Evolutionary conservation across 176 grass and related monocot genomes (phyloP).

Genomic region (Oryza australiensis): DNA sequence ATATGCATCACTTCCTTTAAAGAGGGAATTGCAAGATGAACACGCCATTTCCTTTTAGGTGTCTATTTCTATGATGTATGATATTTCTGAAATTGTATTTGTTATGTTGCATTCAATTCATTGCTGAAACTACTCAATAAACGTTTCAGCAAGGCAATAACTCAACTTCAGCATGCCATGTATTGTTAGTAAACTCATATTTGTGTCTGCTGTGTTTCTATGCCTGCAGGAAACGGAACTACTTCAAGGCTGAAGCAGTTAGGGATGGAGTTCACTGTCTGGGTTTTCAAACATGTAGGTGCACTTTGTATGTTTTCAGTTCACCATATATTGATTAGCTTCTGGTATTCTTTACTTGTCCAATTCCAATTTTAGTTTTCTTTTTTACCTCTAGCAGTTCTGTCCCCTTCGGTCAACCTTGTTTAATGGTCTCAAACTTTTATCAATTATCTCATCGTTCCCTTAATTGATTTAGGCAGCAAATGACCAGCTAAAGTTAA

Average conservation of each 20-base stretch:
- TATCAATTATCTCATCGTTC: constrained; percentile 13
- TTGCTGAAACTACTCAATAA: not conserved
- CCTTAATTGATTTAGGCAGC: constrained; percentile 57
- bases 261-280: constrained; percentile 97
- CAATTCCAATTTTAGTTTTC: constrained; percentile 12
- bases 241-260: constrained; percentile 91
- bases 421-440: constrained; percentile 4
- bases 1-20: not conserved
- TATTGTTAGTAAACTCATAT: not conserved
- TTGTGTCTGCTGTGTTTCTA: constrained; percentile 35
- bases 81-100: not conserved
- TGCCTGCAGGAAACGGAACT: constrained; percentile 67
- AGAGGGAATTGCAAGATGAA: too few species aligned
- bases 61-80: too few species aligned
- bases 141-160: constrained; percentile 5
- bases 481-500: constrained; percentile 81
- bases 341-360: not conserved
- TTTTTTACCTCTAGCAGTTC: not conserved
- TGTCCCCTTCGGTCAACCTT: not conserved
- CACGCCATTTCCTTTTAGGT: too few species aligned
- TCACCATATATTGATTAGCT: constrained; percentile 2
- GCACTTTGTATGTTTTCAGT: not conserved
- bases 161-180: constrained; percentile 12
- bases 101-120: constrained; percentile 8
- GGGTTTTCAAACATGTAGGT: constrained; percentile 99